Base-by-base conservation (phyloP, 495 filamentous ascomycete genomes). In the Hypoxylon fragiforme region DNA sequence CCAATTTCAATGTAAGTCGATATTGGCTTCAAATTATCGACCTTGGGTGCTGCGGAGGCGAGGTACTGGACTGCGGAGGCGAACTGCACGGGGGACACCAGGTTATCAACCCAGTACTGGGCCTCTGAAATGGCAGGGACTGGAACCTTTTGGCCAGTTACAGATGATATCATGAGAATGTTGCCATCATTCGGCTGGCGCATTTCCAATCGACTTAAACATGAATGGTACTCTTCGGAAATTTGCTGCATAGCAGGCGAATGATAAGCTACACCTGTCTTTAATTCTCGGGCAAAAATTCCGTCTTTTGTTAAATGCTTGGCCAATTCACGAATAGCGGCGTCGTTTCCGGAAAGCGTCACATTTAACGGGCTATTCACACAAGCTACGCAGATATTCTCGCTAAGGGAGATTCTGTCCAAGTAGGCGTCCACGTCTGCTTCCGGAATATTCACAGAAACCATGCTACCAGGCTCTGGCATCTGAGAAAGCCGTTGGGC, bases 1-100 rank as follows among this genome's bases (percentile, higher is more conserved):
- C 85, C 84, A 26, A 85, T 63, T 44, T 86, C 83, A 13, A 86
- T 47, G 1, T n/a, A 83, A 41, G 30, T 41, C 47, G 1, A 20
- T 66, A 8, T 55, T 28, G 9, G 24, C 35, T 18, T 28, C 51
- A 16, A 50, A n/a, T n/a, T 15, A 21, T 40, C 28, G 9, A 28
- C 24, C 24, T 28, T 28, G 9, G 9, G 24, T 14, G 38, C 35
- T 28, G 13, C 63, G 7, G 13, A 38, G 7, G 28, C 18, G 7
- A 69, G 22, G 42, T 22, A 13, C 37, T 43, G 43, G 3, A 78
- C 16, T 12, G 73, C 76, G 3, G 72, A 55, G 2, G 66, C 61
- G 52, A 78, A 79, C 1, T 50, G 50, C 13, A 79, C 77, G 6
- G 73, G 71, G 3, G 63, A 68, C 7, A 73, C 62, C 43, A 79